A percentile compares a stretch with the other conserved stretches of the same genome.
These are phyloP conservation scores for Salix exigua DNA, from an alignment of 345 rosid genomes.

Conservation along the genomic window DNA sequence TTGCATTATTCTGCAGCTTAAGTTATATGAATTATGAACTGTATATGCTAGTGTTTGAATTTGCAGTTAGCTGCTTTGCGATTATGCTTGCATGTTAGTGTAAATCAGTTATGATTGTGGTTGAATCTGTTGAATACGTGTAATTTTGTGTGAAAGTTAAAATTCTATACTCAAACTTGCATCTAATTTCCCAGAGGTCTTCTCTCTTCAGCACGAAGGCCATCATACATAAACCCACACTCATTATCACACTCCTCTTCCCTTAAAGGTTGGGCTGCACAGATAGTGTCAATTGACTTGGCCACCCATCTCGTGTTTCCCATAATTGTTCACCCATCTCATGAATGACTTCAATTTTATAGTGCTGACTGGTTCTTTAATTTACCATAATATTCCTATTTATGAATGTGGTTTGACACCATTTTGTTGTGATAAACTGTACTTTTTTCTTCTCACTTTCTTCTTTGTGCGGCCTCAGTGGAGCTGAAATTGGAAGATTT, in stretches of 20 bases:
- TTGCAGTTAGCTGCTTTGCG: neutral
- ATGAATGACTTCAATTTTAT: neutral
- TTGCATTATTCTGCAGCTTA: neutral
- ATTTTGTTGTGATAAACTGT: neutral
- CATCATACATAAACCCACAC: no score
- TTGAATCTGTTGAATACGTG: neutral
- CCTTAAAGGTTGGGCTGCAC: neutral
- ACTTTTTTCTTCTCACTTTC: neutral
- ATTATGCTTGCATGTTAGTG: neutral
- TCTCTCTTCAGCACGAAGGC: neutral
- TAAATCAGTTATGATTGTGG: neutral
- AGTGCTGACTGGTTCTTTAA: neutral
- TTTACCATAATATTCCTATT: neutral
- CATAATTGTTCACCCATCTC: neutral
- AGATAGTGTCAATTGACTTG: neutral
- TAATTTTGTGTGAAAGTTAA: neutral
- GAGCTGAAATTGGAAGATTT: constrained; percentile 39
- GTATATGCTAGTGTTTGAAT: neutral
- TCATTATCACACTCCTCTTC: neutral
- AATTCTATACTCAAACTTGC: neutral
- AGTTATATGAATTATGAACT: neutral
- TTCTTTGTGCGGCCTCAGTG: constrained; percentile 14
- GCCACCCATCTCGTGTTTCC: neutral
- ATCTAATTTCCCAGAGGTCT: neutral
- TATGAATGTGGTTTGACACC: neutral